Evolutionary conservation across 352 stramenopile genomes (phyloP), one percentile per base, ranked within the genome.

Genomic region (Phytophthora parvispora): DNA sequence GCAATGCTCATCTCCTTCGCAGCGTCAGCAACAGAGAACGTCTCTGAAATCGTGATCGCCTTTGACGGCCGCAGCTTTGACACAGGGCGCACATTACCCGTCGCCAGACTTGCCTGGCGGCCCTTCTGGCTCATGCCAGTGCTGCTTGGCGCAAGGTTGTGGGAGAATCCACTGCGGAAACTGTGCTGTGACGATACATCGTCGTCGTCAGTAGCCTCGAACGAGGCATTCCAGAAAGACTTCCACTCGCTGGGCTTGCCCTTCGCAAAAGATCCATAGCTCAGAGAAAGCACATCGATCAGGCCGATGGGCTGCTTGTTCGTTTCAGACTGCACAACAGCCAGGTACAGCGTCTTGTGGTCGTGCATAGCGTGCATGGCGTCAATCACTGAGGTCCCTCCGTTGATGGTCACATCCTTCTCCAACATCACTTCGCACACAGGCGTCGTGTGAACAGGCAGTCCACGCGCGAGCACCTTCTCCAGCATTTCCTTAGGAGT

Each of bases 401-500:
- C 78, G 18, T 81, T 93, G 34, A 97, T 93, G 3, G 78, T 89
- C 18, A 89, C 77, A 25, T 91, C 77, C 38, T 93, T 85, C 38
- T 94, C 85, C 36, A 90, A 66, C 90, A 97, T 97, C 2, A 99
- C 97, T 78, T 96, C 89, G 49, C 80, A 95, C 42, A 99, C 94
- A 0, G 87, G 78, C 43, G 97, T 99, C 4, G 84, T 95, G 65
- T 98, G 87, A 20, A 99, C 88, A 12, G 93, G 90, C 9, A 98
- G 81, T 34, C 94, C 93, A 53, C 95, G 97, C 1, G 97, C 93
- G 27, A 99, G 80, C 27, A 99, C 97, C 51, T 97, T 94, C 52
- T 95, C 95, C 60, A 99, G 92, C 91, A 99, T 97, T 74, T 99
- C 96, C 74, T 99, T 99, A 24, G 98, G 98, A 0, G 97, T 99